Conservation (phyloP, 495 filamentous ascomycete genomes). For the Hyphodiscus hymeniophilus region DNA sequence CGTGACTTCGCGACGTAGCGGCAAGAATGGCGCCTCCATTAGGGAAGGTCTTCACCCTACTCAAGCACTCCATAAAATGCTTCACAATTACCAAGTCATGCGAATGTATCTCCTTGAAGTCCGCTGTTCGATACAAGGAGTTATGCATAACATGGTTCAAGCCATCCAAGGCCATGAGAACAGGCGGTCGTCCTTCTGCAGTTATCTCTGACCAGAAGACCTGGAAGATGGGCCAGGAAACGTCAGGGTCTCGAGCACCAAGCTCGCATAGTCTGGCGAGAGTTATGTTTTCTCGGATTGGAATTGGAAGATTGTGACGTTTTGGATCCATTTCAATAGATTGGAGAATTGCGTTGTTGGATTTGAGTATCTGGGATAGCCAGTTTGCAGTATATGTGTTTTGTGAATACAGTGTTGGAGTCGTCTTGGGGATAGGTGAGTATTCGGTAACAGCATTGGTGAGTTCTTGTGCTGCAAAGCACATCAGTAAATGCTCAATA, state of each 20-base stretch:
- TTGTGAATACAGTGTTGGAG: conserved; percentile 62
- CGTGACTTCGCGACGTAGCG: conserved; percentile 60
- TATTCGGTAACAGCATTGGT: conserved; percentile 74
- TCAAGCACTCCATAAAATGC: conserved; percentile 65
- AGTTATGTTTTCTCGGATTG: conserved; percentile 48
- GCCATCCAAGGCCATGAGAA: conserved; percentile 72
- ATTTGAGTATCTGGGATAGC: conserved; percentile 57
- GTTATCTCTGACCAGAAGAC: conserved; percentile 75
- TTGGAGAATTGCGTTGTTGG: conserved; percentile 61
- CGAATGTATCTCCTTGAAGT: conserved; percentile 70
- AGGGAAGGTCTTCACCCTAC: conserved; percentile 47
- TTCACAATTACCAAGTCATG: conserved; percentile 72
- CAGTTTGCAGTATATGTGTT: conserved; percentile 63
- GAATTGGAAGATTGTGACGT: conserved; percentile 50
- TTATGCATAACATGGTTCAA: conserved; percentile 69
- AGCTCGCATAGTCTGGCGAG: conserved; percentile 60
- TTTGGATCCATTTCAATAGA: conserved; percentile 43
- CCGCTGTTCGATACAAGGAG: conserved; percentile 60
- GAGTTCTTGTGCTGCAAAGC: conserved; percentile 64
- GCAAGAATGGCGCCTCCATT: conserved; percentile 77
- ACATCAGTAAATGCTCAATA: not conserved
- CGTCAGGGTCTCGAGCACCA: conserved; percentile 64
- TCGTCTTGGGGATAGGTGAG: conserved; percentile 49
- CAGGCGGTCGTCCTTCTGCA: conserved; percentile 60
- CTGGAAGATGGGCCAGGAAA: conserved; percentile 75